Evolutionary conservation across 352 stramenopile species (phyloP), one percentile per base, ranked within the genome.

Genomic region (Aphanomyces stellatus): DNA sequence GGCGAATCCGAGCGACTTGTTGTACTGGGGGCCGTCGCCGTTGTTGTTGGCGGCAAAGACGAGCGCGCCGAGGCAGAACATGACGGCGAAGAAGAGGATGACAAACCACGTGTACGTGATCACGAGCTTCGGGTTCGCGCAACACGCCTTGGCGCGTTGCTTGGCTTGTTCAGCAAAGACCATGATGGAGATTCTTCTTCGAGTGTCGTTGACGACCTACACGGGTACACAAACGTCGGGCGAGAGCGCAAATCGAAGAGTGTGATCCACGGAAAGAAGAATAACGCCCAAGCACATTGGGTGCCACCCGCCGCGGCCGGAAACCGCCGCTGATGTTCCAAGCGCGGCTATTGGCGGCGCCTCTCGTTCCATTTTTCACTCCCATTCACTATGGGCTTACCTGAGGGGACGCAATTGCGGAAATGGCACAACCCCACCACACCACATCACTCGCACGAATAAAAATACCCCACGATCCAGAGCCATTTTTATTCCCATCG

Each of bases 101-200:
- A 74, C 82, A 74, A 93, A 90, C 85, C 85, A 93, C 33, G 91
- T 71, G 68, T 91, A 91, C 65, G 85, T 93, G 77, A 93, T 89
- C 19, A 90, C 72, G 61, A 90, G 72, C 71, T 91, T 91, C 51
- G 82, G 85, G 72, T 88, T 90, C 57, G 72, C 80, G 73, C 84
- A 87, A 77, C 85, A 93, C 41, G 72, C 77, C 56, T 81, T 84
- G 7, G 80, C 80, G 73, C 85, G 88, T 69, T 79, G 76, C 25
- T 75, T 73, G 22, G 73, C 74, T 61, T 88, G 48, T 42, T 67
- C 60, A 3, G 60, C 27, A 33, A 57, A 37, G 17, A 57, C 49
- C 49, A 57, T 57, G 37, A 43, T 17, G 17, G 8, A 43, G 37
- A n/a, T n/a, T n/a, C n/a, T n/a, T n/a, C n/a, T 22, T 13, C 42